A percentile compares a stretch with the other conserved stretches of the same genome.
phyloP scores from a whole-genome alignment of 495 filamentous ascomycete genomes.

The Parathielavia appendiculata region DNA sequence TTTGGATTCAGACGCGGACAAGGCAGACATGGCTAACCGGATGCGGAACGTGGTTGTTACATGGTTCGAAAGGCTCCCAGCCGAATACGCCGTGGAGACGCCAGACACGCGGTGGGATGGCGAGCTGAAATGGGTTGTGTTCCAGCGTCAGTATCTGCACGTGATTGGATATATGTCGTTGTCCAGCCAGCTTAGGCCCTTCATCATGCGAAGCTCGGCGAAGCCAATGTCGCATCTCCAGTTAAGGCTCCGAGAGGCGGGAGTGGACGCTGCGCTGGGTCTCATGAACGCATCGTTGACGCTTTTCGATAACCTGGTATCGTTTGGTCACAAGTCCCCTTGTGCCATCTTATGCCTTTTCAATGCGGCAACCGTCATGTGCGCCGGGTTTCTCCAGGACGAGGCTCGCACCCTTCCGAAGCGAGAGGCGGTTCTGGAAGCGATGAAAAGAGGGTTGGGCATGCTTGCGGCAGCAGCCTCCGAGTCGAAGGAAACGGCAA shows the following conservation, averaged over 20 bases:
- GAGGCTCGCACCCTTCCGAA: slow-evolving; percentile 37
- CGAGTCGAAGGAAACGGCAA: slow-evolving; percentile 27
- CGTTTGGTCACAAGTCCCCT: slow-evolving; percentile 47
- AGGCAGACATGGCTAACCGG: slow-evolving; percentile 19
- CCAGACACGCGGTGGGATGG: slow-evolving; percentile 46
- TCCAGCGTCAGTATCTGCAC: slow-evolving; percentile 48
- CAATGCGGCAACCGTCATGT: slow-evolving; percentile 46
- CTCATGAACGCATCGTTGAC: slow-evolving; percentile 38
- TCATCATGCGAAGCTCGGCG: slow-evolving; percentile 35
- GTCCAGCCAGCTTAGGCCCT: slow-evolving; percentile 42
- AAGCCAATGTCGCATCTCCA: slow-evolving; percentile 28
- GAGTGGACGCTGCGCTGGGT: slow-evolving; percentile 39
- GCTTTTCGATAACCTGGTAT: slow-evolving; percentile 41
- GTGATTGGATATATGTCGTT: slow-evolving; percentile 45
- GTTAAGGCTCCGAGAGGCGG: slow-evolving; percentile 29
- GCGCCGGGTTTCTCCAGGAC: slow-evolving; percentile 50
- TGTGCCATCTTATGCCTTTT: slow-evolving; percentile 51
- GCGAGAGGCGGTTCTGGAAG: slow-evolving; percentile 38
- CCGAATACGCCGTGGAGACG: slow-evolving; percentile 35
- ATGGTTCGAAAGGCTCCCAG: slow-evolving; percentile 42
- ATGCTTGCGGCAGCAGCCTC: slow-evolving; percentile 36
- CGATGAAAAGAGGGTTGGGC: slow-evolving; percentile 34
- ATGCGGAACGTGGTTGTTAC: slow-evolving; percentile 31
- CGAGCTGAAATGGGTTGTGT: slow-evolving; percentile 37
- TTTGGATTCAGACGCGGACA: slow-evolving; percentile 4